Base-by-base conservation (phyloP, 2,329 filamentous ascomycete genomes). In the Simplicillium sp. region DNA sequence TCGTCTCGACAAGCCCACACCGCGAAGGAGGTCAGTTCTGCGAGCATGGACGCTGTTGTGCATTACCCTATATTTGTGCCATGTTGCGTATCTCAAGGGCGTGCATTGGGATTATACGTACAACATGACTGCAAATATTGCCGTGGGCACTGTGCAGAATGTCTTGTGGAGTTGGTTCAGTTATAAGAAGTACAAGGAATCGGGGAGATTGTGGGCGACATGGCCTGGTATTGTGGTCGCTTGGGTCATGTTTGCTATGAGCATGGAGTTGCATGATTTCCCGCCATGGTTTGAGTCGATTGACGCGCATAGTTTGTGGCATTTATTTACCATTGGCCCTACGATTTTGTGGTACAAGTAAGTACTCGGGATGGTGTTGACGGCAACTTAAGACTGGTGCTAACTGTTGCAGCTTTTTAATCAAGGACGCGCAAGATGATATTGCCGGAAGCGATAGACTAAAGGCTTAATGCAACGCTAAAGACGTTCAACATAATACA, bases 241-340 rank as follows among this genome's bases (percentile, higher is more conserved):
- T 3, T 96, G 88, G 88, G 75, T 98, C 51, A 79, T 90, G 52
- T 67, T 90, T 57, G 88, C 86, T 29, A 98, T 98, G 92, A 90
- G 90, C 60, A 70, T 98, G 61, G 92, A 98, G 67, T 61, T 98
- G 51, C 77, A 97, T 48, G 92, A 98, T 61, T 98, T 98, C 54
- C 78, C 92, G 40, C 92, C 92, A 2, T 73, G 85, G 65, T 71
- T 76, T 59, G 85, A 87, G 7, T 80, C 83, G 60, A 64, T 98
- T 38, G 92, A 98, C 70, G 92, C 92, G 4, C 92, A 98, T 65
- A 89, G 86, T 54, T 62, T 98, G 47, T 98, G 92, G 92, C 92
- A 98, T 72, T 59, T 95, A 46, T 87, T 89, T 42, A 98, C 92
- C 0, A 90, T 98, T 38, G 75, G 76, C 28, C 92, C 92, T 9